phyloP scores from a whole-genome alignment of 139 green algal genomes.

The Yamagishiella unicocca region DNA sequence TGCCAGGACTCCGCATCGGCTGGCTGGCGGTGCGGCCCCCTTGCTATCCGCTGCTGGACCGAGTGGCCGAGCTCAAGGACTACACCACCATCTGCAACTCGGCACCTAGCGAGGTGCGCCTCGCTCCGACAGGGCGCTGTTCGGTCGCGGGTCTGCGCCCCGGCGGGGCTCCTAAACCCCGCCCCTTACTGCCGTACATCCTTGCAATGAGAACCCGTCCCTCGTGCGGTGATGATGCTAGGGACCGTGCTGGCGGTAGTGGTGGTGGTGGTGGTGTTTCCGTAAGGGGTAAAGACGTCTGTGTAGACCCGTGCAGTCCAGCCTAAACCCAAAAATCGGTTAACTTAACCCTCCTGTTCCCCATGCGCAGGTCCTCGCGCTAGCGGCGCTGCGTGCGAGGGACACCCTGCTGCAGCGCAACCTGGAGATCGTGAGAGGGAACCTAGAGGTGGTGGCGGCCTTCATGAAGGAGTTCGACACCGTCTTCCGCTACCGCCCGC shows the following conservation, averaged over 20 bases:
- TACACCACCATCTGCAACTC: slow-evolving; percentile 87
- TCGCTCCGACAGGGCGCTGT: too few relatives aligned
- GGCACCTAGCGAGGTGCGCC: slow-evolving; percentile 74
- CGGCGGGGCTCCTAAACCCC: too few relatives aligned
- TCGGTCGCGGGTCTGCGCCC: too few relatives aligned
- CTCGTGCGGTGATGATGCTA: too few relatives aligned
- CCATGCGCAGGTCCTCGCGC: slow-evolving; percentile 71
- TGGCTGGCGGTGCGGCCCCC: slow-evolving; percentile 52
- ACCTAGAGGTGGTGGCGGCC: slow-evolving; percentile 52
- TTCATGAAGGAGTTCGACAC: slow-evolving; percentile 58
- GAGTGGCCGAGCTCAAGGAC: slow-evolving; percentile 79
- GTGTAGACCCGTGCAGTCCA: too few relatives aligned
- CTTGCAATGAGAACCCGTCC: too few relatives aligned
- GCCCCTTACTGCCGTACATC: too few relatives aligned
- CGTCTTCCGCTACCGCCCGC: slow-evolving; percentile 67
- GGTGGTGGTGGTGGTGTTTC: too few relatives aligned
- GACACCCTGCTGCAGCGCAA: slow-evolving; percentile 58
- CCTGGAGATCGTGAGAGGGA: slow-evolving; percentile 62
- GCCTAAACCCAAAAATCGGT: too few relatives aligned
- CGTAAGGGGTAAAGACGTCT: too few relatives aligned
- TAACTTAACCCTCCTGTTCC: not conserved
- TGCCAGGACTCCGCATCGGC: slow-evolving; percentile 75
- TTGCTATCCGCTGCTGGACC: slow-evolving; percentile 17
- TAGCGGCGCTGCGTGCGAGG: slow-evolving; percentile 69
- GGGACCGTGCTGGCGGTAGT: too few relatives aligned